Evolutionary conservation across 2,329 filamentous ascomycete species (phyloP).

Genomic region (Zasmidium angulare): DNA sequence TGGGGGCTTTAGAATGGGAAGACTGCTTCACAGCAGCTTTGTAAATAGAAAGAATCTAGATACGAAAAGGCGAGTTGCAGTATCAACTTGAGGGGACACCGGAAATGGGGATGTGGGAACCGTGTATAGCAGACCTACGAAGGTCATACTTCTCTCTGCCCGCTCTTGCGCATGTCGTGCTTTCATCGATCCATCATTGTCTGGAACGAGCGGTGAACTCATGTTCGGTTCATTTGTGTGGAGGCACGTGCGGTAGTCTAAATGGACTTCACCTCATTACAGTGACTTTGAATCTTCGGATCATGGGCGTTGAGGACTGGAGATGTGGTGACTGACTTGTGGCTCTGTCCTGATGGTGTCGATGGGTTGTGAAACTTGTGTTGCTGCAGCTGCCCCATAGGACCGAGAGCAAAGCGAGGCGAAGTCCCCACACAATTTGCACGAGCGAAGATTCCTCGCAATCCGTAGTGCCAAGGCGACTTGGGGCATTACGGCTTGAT

Average conservation of each 20-base stretch:
- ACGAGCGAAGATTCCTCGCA: background rate
- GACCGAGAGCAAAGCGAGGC: background rate
- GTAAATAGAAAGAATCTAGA: background rate
- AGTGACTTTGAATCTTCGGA: too few relatives aligned
- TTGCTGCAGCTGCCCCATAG: background rate
- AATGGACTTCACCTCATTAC: slow-evolving; percentile 3
- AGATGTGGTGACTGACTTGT: background rate
- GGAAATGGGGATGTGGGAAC: background rate
- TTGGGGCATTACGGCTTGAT: background rate
- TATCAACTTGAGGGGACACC: background rate
- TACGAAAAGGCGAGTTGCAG: background rate
- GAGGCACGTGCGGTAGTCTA: slow-evolving; percentile 7
- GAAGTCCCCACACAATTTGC: background rate
- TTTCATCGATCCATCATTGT: background rate
- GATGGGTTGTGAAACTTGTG: background rate
- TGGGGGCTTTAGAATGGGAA: background rate
- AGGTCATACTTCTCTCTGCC: background rate
- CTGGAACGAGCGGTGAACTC: background rate
- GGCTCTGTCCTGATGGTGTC: background rate
- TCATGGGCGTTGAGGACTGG: background rate
- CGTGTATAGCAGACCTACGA: background rate
- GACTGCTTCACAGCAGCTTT: background rate
- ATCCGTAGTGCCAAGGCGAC: background rate
- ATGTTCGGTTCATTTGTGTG: background rate
- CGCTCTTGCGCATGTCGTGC: background rate